phyloP scores from a whole-genome alignment of 129 eudicot species.

The Dittrichia graveolens region DNA sequence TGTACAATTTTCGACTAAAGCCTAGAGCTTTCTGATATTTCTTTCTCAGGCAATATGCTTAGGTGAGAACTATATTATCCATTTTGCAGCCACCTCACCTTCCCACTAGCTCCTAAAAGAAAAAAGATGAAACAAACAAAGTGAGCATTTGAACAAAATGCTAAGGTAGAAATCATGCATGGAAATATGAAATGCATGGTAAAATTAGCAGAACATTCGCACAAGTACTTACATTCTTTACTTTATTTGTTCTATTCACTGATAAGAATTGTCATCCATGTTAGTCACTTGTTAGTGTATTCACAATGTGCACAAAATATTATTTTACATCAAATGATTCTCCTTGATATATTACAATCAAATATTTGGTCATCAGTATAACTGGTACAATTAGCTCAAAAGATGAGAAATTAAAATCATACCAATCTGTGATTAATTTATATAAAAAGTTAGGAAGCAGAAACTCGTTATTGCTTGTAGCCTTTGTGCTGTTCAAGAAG shows the following conservation, averaged over 20 bases:
- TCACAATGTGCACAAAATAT: slow-evolving; percentile 19
- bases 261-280: not conserved
- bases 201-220: slow-evolving; percentile 3
- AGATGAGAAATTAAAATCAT: not conserved
- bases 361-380: too few relatives aligned
- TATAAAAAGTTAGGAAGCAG: not conserved
- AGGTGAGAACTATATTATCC: slow-evolving; percentile 24
- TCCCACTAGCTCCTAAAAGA: not conserved
- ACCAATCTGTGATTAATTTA: not conserved
- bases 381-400: too few relatives aligned
- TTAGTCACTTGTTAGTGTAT: slow-evolving; percentile 11
- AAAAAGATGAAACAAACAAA: slow-evolving; percentile 1
- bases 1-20: slow-evolving; percentile 24
- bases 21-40: slow-evolving; percentile 11
- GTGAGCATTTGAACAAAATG: slow-evolving; percentile 19
- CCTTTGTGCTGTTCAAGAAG: not conserved
- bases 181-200: slow-evolving; percentile 13
- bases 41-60: slow-evolving; percentile 11
- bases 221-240: slow-evolving; percentile 20
- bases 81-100: slow-evolving; percentile 17
- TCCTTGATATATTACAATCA: too few relatives aligned
- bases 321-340: not conserved
- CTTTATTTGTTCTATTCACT: slow-evolving; percentile 10
- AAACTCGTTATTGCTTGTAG: not conserved
- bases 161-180: slow-evolving; percentile 13